Base-by-base conservation (phyloP, 2,329 filamentous ascomycete genomes). In the Elsinoe necatrix region DNA sequence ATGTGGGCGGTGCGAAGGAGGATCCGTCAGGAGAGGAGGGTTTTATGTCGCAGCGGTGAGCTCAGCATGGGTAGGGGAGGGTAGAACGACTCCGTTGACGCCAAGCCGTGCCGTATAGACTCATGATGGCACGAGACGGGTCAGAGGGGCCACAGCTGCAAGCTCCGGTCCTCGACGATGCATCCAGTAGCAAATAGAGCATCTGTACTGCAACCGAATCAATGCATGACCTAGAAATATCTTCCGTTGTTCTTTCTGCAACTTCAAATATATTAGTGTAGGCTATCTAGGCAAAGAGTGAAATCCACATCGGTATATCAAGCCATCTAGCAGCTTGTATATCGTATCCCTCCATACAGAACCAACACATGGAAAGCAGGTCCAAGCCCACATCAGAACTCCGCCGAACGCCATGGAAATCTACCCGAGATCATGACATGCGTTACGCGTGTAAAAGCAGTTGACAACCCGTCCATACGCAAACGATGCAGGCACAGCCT, bases 1-100 rank as follows among this genome's bases (percentile, higher is more conserved):
- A 92, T 65, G 75, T 98, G 71, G 37, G 48, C 5, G 48, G 48
- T 23, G 92, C 89, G 60, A 97, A 95, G 80, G 82, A 84, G 63
- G 87, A 92, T 69, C 45, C 45, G 16, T 50, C 45, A 14, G 14
- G 11, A n/a, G 45, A 50, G 45, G 45, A 50, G 37, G 37, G 6
- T 6, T 41, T 41, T 14, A 41, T 41, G 37, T 41, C 37, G 37
- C 37, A 47, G 48, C 48, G 48, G 12, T 52, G 48, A 52, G 48
- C 2, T 45, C 34, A 37, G 12, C 3, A 37, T 4, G 34, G 14
- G 3, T 37, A 11, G 14, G 34, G 27, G 9, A 29, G 27, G 27
- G 4, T 29, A 29, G 27, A 29, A 29, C n/a, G n/a, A n/a, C n/a
- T n/a, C n/a, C n/a, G n/a, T n/a, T n/a, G n/a, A n/a, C n/a, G n/a